Evolutionary conservation across 176 grass and related monocot species (phyloP).

Genomic region (Musa schizocarpa): DNA sequence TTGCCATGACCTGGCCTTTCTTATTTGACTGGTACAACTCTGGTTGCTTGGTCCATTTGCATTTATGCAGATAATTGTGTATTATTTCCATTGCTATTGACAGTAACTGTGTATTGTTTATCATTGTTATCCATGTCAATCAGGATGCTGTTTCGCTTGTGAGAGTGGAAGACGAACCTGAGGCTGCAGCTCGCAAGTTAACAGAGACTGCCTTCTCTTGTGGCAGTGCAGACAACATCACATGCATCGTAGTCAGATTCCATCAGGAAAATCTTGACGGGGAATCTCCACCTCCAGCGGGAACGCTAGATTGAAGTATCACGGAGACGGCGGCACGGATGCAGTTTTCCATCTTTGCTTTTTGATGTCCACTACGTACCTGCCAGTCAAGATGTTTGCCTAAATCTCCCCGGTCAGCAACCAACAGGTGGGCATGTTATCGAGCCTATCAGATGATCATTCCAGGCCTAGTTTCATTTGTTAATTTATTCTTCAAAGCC

Average conservation of each 20-base stretch:
- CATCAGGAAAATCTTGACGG: background rate
- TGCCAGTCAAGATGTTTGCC: too few relatives aligned
- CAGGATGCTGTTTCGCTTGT: background rate
- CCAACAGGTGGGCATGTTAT: too few relatives aligned
- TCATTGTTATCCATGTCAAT: background rate
- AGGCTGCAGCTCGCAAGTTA: background rate
- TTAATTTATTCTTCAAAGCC: too few relatives aligned
- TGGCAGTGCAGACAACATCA: constrained; percentile 10
- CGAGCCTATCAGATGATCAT: too few relatives aligned
- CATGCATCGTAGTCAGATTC: constrained; percentile 5
- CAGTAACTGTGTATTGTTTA: background rate
- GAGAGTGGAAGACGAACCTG: background rate
- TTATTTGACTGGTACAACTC: too few relatives aligned
- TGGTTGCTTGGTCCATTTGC: too few relatives aligned
- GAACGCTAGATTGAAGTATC: background rate
- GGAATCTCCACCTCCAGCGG: background rate
- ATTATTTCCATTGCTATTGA: background rate
- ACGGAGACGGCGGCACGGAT: background rate
- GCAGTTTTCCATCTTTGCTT: too few relatives aligned
- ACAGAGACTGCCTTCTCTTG: background rate
- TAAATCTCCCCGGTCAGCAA: too few relatives aligned
- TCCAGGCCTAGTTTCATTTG: too few relatives aligned
- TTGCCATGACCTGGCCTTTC: too few relatives aligned
- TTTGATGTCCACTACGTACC: too few relatives aligned
- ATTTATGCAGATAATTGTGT: too few relatives aligned